Conservation (phyloP, 306 rosid species). For the Quercus mongolica region DNA sequence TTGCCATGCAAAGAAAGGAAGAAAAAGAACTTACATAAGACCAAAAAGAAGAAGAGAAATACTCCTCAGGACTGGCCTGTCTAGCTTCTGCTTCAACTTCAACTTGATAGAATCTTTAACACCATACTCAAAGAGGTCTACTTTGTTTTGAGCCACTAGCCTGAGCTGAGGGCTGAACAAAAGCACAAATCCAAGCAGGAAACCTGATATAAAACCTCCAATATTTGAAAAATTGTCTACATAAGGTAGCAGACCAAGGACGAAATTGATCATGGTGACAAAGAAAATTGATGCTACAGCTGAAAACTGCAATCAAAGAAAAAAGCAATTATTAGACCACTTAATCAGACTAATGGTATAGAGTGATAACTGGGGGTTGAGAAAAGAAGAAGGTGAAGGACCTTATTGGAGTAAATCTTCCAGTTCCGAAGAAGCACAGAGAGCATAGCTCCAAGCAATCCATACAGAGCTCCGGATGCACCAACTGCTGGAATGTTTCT, state of each 20-base stretch:
- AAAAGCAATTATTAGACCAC: conserved; percentile 8
- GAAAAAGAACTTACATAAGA: conserved; percentile 55
- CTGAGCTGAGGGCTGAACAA: conserved; percentile 45
- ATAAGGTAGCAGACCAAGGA: conserved; percentile 77
- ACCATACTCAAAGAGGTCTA: conserved; percentile 39
- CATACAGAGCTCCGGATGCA: conserved; percentile 76
- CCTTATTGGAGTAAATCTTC: conserved; percentile 68
- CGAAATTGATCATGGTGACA: conserved; percentile 56
- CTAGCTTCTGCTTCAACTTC: conserved; percentile 58
- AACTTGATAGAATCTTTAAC: conserved; percentile 42
- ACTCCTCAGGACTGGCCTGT: conserved; percentile 60
- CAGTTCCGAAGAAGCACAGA: conserved; percentile 66
- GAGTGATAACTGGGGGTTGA: not conserved
- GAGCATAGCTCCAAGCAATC: conserved; percentile 79
- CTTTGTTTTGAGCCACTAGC: conserved; percentile 50
- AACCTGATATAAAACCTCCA: conserved; percentile 83
- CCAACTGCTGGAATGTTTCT: conserved; percentile 62
- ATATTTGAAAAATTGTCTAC: conserved; percentile 71
- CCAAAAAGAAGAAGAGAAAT: conserved; percentile 56
- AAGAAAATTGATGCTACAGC: conserved; percentile 50
- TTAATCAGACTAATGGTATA: conserved; percentile 10
- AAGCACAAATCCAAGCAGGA: conserved; percentile 75
- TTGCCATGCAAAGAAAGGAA: conserved; percentile 13
- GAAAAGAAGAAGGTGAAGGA: conserved; percentile 17
- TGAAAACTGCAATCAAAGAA: conserved; percentile 50